Percentiles rank a stretch among this genome's conserved stretches.
Evolutionary conservation across 1,139 yeast genomes (phyloP).

Genomic region (Nematodospora anomalae): DNA sequence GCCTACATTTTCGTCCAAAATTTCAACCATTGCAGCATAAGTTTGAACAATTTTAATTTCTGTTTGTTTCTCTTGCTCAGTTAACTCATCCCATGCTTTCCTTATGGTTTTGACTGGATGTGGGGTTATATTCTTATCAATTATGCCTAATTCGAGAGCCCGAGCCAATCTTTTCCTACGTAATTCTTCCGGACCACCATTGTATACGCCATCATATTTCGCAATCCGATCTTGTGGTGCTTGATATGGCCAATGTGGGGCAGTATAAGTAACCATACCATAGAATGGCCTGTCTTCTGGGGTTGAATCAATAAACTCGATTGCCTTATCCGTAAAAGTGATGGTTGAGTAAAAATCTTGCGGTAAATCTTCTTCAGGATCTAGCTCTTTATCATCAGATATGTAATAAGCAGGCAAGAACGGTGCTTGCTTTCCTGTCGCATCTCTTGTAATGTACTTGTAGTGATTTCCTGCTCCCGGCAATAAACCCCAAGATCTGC

Average conservation of each 20-base stretch:
- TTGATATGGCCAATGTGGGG: slow-evolving; percentile 65
- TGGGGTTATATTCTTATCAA: slow-evolving; percentile 44
- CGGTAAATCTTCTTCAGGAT: slow-evolving; percentile 38
- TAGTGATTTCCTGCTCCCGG: slow-evolving; percentile 63
- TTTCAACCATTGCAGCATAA: slow-evolving; percentile 63
- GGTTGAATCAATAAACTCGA: slow-evolving; percentile 33
- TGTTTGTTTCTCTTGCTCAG: slow-evolving; percentile 29
- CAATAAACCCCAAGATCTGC: slow-evolving; percentile 47
- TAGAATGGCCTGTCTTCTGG: slow-evolving; percentile 48
- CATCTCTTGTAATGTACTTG: slow-evolving; percentile 44
- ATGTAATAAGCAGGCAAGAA: slow-evolving; percentile 38
- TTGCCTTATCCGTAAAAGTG: slow-evolving; percentile 44
- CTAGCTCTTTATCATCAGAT: slow-evolving; percentile 35
- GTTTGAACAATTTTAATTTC: slow-evolving; percentile 52
- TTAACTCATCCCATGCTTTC: slow-evolving; percentile 43
- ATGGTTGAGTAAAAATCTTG: slow-evolving; percentile 50
- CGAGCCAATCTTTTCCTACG: slow-evolving; percentile 37
- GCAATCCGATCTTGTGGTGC: slow-evolving; percentile 49
- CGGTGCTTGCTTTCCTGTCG: slow-evolving; percentile 21
- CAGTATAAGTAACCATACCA: slow-evolving; percentile 54
- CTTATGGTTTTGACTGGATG: slow-evolving; percentile 46
- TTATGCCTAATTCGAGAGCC: slow-evolving; percentile 45
- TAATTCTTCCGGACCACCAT: slow-evolving; percentile 48
- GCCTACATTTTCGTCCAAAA: slow-evolving; percentile 50
- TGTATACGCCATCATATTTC: slow-evolving; percentile 51